These are phyloP conservation scores for Neurospora intermedia DNA, from an alignment of 495 filamentous ascomycete genomes.

Conservation along the genomic window DNA sequence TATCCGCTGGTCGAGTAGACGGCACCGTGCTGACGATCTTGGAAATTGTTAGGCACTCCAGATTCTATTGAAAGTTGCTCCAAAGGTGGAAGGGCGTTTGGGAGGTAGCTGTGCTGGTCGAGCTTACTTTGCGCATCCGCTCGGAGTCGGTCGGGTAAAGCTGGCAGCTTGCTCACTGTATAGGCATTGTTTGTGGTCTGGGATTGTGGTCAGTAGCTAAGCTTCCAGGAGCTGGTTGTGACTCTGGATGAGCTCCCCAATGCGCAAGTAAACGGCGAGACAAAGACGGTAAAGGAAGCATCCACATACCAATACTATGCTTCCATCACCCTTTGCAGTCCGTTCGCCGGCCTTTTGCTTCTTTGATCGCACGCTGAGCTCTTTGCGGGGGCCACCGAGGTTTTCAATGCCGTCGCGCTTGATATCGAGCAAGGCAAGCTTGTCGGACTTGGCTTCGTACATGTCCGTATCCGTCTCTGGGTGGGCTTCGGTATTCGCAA, in stretches of 20 bases:
- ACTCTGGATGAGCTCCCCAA: neutral
- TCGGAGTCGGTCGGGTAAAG: slow-evolving; percentile 63
- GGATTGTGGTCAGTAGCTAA: slow-evolving; percentile 12
- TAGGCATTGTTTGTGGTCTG: slow-evolving; percentile 84
- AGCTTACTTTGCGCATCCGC: slow-evolving; percentile 47
- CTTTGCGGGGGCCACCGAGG: slow-evolving; percentile 25
- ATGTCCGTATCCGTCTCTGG: slow-evolving; percentile 39
- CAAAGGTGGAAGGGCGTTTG: neutral
- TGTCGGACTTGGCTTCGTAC: slow-evolving; percentile 37
- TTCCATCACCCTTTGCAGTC: slow-evolving; percentile 47
- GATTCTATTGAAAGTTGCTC: neutral
- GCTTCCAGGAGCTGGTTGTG: neutral
- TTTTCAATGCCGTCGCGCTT: slow-evolving; percentile 38
- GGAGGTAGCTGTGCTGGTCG: neutral
- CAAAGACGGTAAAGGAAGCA: neutral
- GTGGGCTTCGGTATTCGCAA: slow-evolving; percentile 33
- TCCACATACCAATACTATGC: slow-evolving; percentile 49
- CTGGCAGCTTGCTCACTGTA: slow-evolving; percentile 72
- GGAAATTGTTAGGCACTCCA: slow-evolving; percentile 13
- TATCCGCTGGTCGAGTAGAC: slow-evolving; percentile 56
- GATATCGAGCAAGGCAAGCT: slow-evolving; percentile 26
- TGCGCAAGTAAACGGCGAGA: neutral
- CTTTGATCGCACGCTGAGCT: slow-evolving; percentile 54
- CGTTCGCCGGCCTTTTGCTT: slow-evolving; percentile 46
- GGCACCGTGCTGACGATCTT: slow-evolving; percentile 49